phyloP scores from a whole-genome alignment of 2,329 filamentous ascomycete species.

The Claviceps pazoutovae region DNA sequence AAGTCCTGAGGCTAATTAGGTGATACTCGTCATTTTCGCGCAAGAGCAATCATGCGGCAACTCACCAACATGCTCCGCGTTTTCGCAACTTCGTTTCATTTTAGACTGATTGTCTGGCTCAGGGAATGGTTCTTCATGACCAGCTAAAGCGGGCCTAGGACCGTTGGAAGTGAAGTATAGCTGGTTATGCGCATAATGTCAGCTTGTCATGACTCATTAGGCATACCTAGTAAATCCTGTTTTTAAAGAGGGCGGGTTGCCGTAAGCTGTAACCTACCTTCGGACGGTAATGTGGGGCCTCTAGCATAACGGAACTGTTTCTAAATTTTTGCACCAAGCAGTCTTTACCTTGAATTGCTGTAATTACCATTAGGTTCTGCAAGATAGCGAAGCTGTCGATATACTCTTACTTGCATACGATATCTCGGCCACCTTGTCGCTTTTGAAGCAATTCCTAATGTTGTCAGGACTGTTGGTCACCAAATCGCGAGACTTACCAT shows the following conservation, averaged over 20 bases:
- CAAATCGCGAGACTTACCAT: conserved; percentile 35
- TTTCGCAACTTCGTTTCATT: conserved; percentile 75
- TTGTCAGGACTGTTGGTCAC: conserved; percentile 1
- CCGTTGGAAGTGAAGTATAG: conserved; percentile 39
- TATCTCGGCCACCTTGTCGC: conserved; percentile 74
- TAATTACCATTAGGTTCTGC: not conserved
- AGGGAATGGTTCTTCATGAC: conserved; percentile 63
- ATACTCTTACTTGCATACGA: conserved; percentile 73
- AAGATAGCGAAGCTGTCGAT: not conserved
- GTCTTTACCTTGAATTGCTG: conserved; percentile 83
- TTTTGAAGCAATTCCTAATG: conserved; percentile 63
- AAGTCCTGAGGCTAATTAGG: conserved; percentile 38
- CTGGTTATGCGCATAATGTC: conserved; percentile 15
- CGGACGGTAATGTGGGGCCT: conserved; percentile 66
- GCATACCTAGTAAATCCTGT: not conserved
- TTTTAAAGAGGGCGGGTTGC: not conserved
- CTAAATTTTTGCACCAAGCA: conserved; percentile 89
- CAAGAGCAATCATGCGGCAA: conserved; percentile 9
- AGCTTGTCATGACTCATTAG: not conserved
- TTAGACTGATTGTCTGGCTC: conserved; percentile 73
- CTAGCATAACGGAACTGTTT: conserved; percentile 91
- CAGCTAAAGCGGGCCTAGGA: conserved; percentile 38
- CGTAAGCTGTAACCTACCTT: conserved; percentile 41
- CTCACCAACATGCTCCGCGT: conserved; percentile 70
- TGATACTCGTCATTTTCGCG: not conserved